Evolutionary conservation across 345 rosid species (phyloP), one percentile per base, ranked within the genome.

Genomic region (Dipteronia dyeriana): DNA sequence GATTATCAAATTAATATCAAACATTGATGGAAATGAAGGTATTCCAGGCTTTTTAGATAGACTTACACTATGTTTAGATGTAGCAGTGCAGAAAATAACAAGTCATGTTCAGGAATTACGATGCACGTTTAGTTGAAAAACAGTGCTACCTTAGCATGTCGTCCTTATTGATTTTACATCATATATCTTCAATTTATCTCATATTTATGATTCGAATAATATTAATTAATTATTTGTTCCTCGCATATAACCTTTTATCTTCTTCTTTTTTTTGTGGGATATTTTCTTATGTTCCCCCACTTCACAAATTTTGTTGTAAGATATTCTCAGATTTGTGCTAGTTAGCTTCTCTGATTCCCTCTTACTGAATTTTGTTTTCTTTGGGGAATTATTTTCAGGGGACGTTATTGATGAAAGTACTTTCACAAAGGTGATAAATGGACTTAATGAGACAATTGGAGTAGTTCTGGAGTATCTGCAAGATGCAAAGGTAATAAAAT

Each of bases 401-500:
- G 61, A 85, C 77, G 67, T 82, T 70, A 71, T 86, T 66, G 84
- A 81, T 69, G 98, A 88, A 73, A 72, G 78, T 51, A 78, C 87
- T 38, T 79, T 87, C 61, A 80, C 79, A 20, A 91, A 88, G 83
- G 86, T 91, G 82, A 87, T 92, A 76, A 86, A 88, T 54, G 93
- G 88, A 73, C 91, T 95, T 70, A 85, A 91, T 68, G 88, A 93
- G 87, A 93, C 91, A 17, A 78, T 87, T 43, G 82, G 78, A 53
- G 89, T 84, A 70, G 93, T 95, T 75, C 84, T 95, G 47, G 97
- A 90, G 80, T 91, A 90, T 79, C 84, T 95, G 66, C 79, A 88
- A 84, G 99, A 95, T 85, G 92, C 98, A 73, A 91, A 92, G 97
- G 99, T 93, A 73, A 72, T 66, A 53, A 38, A 57, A 98, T 93